Base-by-base conservation (phyloP, 2,329 filamentous ascomycete species). In the Sporothrix protearum region DNA sequence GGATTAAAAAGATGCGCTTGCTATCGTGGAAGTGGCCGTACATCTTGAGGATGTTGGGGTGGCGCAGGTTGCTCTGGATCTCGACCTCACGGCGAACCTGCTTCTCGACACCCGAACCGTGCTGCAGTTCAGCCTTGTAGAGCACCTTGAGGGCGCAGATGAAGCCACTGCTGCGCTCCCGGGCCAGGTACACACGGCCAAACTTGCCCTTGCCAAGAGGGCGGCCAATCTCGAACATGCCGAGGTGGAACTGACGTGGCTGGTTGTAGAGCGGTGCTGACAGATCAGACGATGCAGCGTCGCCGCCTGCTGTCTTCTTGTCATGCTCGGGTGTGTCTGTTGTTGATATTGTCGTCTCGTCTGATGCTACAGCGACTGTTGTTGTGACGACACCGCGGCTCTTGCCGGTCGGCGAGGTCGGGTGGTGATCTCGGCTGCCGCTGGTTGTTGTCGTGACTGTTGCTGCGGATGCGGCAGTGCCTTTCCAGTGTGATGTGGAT, bases 201-300 rank as follows among this genome's bases (percentile, higher is more conserved):
- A 96, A 96, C 79, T 96, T 96, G 74, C 92, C 92, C 82, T 96
- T 96, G 69, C 92, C 92, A 3, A 96, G 84, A 0, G 92, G 92
- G 76, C 93, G 91, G 51, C 92, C 92, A 75, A 96, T 97, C 80
- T 97, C 94, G 80, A 97, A 97, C 92, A 96, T 96, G 81, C 93
- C 92, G 3, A 97, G 88, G 79, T 97, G 93, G 81, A 94, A 94
- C 76, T 93, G 81, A 76, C 88, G 89, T 57, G 86, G 86, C 25
- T 83, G 71, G 42, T 71, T 63, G 70, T 68, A 68, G 9, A 71
- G 59, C 8, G 70, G 59, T 3, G 71, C 36, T 30, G 69, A 45
- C 42, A 64, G 22, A 10, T 42, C 49, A 2, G 53, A 49, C 9
- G 53, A 59, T 10, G 68, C 39, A 22, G 57, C 63, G 36, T 59